phyloP scores from a whole-genome alignment of 2,329 filamentous ascomycete genomes.

The Trichophyton schoenleinii region DNA sequence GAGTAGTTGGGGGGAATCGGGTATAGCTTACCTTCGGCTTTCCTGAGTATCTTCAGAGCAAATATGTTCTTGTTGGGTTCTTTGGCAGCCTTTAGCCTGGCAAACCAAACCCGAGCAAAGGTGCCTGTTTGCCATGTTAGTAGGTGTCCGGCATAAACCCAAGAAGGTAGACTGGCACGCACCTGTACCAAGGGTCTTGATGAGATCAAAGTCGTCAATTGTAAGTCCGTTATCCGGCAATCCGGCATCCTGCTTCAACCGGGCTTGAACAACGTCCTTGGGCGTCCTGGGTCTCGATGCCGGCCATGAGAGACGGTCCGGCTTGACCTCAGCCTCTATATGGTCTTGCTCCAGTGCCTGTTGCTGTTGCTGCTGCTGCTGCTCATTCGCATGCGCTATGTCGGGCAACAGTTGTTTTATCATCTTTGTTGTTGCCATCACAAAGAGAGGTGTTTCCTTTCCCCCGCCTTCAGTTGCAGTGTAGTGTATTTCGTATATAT shows the following conservation, averaged over 20 bases:
- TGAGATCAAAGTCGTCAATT: conserved; percentile 34
- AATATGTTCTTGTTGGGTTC: conserved; percentile 30
- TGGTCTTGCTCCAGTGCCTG: conserved; percentile 14
- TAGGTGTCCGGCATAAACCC: not conserved
- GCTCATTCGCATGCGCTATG: conserved; percentile 16
- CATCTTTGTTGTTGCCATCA: conserved; percentile 28
- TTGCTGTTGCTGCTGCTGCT: too few species aligned
- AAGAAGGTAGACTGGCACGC: not conserved
- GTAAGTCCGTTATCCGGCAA: conserved; percentile 27
- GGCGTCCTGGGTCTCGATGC: conserved; percentile 24
- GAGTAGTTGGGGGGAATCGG: not conserved
- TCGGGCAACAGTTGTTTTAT: not conserved
- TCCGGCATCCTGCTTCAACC: conserved; percentile 27
- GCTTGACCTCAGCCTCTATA: conserved; percentile 21
- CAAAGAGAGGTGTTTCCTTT: conserved; percentile 11
- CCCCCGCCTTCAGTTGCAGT: not conserved
- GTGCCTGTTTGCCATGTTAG: conserved; percentile 26
- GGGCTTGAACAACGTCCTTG: conserved; percentile 27
- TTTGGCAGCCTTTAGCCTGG: conserved; percentile 29
- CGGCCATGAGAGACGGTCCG: conserved; percentile 19
- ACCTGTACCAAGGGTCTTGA: conserved; percentile 41
- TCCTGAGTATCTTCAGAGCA: conserved; percentile 39
- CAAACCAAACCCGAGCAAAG: conserved; percentile 41
- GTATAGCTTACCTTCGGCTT: conserved; percentile 35
- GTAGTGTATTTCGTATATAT: not conserved